phyloP scores from a whole-genome alignment of 345 rosid genomes.

The Dovyalis caffra region DNA sequence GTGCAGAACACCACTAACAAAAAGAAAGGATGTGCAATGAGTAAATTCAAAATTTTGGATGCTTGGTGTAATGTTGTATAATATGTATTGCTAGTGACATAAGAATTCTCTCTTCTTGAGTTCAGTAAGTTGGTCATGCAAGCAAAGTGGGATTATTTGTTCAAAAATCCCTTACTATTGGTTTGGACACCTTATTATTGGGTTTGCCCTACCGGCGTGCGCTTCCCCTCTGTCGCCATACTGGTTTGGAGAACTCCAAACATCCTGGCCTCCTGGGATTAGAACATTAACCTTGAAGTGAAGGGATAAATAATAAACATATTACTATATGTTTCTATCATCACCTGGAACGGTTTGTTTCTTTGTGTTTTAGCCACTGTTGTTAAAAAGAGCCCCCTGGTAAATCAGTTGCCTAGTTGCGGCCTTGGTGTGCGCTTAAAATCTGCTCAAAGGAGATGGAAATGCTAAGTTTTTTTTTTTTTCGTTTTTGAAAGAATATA shows the following conservation, averaged over 20 bases:
- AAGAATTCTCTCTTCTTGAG: neutral
- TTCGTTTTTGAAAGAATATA: too few relatives aligned
- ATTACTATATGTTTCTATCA: neutral
- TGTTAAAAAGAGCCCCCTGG: too few relatives aligned
- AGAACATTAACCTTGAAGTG: neutral
- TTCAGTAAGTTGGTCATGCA: neutral
- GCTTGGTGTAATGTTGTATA: neutral
- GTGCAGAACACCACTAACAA: neutral
- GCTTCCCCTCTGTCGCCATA: neutral
- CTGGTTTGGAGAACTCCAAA: neutral
- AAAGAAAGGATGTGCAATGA: neutral
- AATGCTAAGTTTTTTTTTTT: too few relatives aligned
- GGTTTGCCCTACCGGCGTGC: neutral
- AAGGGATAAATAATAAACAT: too few relatives aligned
- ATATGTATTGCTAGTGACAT: neutral
- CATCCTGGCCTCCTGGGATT: neutral
- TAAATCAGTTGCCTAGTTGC: too few relatives aligned
- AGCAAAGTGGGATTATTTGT: neutral
- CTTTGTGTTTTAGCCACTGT: too few relatives aligned
- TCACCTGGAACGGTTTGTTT: neutral
- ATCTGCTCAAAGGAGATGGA: too few relatives aligned
- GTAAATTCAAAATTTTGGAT: neutral
- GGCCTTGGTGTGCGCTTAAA: too few relatives aligned
- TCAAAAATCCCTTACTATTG: neutral
- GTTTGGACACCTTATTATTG: neutral